These are phyloP conservation scores for Russula sp. DNA, from an alignment of 768 basidiomycete genomes.

Conservation along the genomic window DNA sequence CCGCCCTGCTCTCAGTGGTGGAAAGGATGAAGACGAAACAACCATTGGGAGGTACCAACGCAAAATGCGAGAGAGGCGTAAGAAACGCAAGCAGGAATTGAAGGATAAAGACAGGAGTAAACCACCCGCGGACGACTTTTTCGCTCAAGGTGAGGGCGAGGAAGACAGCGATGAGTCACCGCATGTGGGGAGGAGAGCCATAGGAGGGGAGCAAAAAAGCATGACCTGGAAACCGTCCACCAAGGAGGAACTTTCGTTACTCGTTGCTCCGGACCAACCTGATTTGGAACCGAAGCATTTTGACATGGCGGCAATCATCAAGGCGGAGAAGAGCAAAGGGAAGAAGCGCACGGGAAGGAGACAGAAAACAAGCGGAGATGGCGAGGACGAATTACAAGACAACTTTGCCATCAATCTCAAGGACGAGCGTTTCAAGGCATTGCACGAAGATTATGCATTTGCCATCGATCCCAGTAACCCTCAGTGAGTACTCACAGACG, in stretches of 20 bases:
- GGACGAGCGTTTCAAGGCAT: slow-evolving; percentile 79
- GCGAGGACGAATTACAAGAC: slow-evolving; percentile 63
- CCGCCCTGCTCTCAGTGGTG: slow-evolving; percentile 66
- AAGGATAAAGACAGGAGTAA: slow-evolving; percentile 33
- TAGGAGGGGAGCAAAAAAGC: slow-evolving; percentile 5
- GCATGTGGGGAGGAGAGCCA: slow-evolving; percentile 2
- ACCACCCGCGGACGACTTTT: slow-evolving; percentile 62
- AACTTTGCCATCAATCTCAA: slow-evolving; percentile 77
- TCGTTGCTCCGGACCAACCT: slow-evolving; percentile 50
- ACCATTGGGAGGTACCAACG: slow-evolving; percentile 84
- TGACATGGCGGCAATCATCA: slow-evolving; percentile 81
- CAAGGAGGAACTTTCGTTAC: slow-evolving; percentile 56
- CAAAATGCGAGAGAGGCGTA: slow-evolving; percentile 85
- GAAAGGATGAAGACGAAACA: slow-evolving; percentile 61
- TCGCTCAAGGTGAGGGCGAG: slow-evolving; percentile 45
- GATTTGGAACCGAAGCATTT: slow-evolving; percentile 67
- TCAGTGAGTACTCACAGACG: slow-evolving; percentile 51
- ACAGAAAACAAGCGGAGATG: slow-evolving; percentile 39
- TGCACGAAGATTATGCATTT: slow-evolving; percentile 86
- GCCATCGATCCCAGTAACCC: slow-evolving; percentile 96
- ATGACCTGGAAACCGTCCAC: slow-evolving; percentile 32
- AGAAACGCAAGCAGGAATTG: slow-evolving; percentile 64
- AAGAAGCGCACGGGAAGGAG: slow-evolving; percentile 34
- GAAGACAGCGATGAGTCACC: slow-evolving; percentile 24
- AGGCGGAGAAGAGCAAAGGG: slow-evolving; percentile 67